phyloP scores from a whole-genome alignment of 2,329 filamentous ascomycete species.

The Huntiella moniliformis region DNA sequence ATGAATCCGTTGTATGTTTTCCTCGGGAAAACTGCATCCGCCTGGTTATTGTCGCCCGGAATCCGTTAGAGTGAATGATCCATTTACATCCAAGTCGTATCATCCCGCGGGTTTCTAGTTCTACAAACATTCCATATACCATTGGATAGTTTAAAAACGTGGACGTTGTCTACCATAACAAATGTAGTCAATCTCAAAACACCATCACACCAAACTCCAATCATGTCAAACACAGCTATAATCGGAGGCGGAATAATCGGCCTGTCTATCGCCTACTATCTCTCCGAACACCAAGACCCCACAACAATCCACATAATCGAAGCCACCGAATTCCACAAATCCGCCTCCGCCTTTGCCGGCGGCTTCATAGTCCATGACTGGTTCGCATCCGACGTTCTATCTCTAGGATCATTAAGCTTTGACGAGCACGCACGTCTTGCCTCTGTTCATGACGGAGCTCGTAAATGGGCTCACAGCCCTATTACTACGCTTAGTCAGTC shows the following conservation, averaged over 20 bases:
- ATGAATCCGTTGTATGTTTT: too few relatives aligned
- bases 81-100: too few relatives aligned
- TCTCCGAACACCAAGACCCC: conserved; percentile 30
- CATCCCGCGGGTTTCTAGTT: too few relatives aligned
- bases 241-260: conserved; percentile 54
- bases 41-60: too few relatives aligned
- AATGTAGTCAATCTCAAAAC: background rate
- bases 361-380: conserved; percentile 60
- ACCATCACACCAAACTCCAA: background rate
- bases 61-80: too few relatives aligned
- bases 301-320: conserved; percentile 30
- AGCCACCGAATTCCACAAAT: conserved; percentile 40
- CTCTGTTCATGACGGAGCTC: conserved; percentile 33
- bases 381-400: conserved; percentile 39
- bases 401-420: conserved; percentile 49
- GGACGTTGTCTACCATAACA: too few relatives aligned
- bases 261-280: conserved; percentile 52
- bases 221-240: conserved; percentile 34
- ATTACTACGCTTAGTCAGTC: conserved; percentile 39
- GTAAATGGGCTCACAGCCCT: conserved; percentile 30
- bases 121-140: too few relatives aligned
- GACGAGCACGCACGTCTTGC: conserved; percentile 48
- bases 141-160: too few relatives aligned
- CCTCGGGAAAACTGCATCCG: too few relatives aligned
- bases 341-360: conserved; percentile 54